Evolutionary conservation across 495 filamentous ascomycete genomes (phyloP).

Genomic region (Penicillium odoratum): DNA sequence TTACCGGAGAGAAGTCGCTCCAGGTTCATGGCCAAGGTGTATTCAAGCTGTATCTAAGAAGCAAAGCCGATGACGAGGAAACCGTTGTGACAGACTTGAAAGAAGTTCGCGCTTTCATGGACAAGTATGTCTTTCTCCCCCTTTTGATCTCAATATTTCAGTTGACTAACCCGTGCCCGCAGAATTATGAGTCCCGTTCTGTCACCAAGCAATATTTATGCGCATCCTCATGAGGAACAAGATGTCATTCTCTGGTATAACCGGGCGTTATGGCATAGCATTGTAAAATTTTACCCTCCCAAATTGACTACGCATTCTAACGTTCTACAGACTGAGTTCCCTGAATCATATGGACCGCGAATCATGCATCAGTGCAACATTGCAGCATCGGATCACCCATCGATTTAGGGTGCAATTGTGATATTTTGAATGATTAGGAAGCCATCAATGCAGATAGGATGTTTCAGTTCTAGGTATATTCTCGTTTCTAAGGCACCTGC

Average conservation of each 20-base stretch:
- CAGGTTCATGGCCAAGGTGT: slow-evolving; percentile 41
- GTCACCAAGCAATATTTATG: slow-evolving; percentile 23
- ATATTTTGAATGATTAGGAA: too few species aligned
- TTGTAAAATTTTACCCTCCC: slow-evolving; percentile 9
- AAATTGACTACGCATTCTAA: neutral
- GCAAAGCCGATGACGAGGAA: slow-evolving; percentile 6
- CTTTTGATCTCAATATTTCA: neutral
- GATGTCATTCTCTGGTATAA: slow-evolving; percentile 37
- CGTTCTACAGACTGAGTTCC: slow-evolving; percentile 27
- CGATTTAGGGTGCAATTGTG: neutral
- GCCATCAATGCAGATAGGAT: too few species aligned
- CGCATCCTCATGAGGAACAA: slow-evolving; percentile 28
- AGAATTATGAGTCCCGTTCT: neutral
- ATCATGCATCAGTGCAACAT: slow-evolving; percentile 35
- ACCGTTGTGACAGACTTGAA: neutral
- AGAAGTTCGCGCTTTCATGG: neutral
- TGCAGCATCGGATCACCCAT: slow-evolving; percentile 26
- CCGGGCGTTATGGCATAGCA: slow-evolving; percentile 29
- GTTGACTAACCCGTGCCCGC: neutral
- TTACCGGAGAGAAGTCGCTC: slow-evolving; percentile 38
- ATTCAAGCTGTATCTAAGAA: slow-evolving; percentile 36
- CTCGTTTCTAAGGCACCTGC: too few species aligned
- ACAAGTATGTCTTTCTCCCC: neutral
- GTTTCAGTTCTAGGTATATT: too few species aligned
- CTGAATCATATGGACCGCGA: slow-evolving; percentile 22